These are phyloP conservation scores for Xylaria sp. DNA, from an alignment of 2,329 filamentous ascomycete genomes.

Conservation along the genomic window DNA sequence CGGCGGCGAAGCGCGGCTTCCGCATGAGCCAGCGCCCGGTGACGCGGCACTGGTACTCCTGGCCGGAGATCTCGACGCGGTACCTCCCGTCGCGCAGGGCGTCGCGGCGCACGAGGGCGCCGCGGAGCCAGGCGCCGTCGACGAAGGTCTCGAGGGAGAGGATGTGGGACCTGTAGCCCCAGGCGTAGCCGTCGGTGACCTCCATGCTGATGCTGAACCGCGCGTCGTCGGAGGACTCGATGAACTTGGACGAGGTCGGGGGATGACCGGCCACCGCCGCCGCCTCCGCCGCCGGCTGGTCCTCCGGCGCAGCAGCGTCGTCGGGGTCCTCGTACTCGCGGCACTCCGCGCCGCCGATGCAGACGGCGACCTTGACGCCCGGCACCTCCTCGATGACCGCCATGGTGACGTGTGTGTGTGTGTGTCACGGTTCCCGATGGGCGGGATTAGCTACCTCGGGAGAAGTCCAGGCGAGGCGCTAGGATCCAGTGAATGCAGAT, in stretches of 20 bases:
- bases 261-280: too few species aligned
- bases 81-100: neutral
- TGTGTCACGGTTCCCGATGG: neutral
- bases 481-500: too few species aligned
- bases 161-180: constrained; percentile 28
- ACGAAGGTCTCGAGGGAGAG: constrained; percentile 23
- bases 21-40: constrained; percentile 12
- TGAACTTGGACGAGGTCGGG: constrained; percentile 31
- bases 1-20: constrained; percentile 32
- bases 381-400: constrained; percentile 32
- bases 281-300: too few species aligned
- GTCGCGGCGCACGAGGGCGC: neutral
- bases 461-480: too few species aligned
- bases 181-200: constrained; percentile 28
- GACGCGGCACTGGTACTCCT: neutral
- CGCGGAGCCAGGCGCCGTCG: constrained; percentile 27
- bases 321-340: constrained; percentile 34
- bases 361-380: constrained; percentile 30
- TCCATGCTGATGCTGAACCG: constrained; percentile 29
- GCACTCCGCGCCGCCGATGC: constrained; percentile 19
- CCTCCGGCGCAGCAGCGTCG: constrained; percentile 11
- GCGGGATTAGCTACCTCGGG: too few species aligned
- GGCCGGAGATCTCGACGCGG: neutral
- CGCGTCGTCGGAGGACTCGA: constrained; percentile 35
- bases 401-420: constrained; percentile 18